Evolutionary conservation across 2,329 filamentous ascomycete species (phyloP).

Genomic region (Stagonosporopsis tanaceti): DNA sequence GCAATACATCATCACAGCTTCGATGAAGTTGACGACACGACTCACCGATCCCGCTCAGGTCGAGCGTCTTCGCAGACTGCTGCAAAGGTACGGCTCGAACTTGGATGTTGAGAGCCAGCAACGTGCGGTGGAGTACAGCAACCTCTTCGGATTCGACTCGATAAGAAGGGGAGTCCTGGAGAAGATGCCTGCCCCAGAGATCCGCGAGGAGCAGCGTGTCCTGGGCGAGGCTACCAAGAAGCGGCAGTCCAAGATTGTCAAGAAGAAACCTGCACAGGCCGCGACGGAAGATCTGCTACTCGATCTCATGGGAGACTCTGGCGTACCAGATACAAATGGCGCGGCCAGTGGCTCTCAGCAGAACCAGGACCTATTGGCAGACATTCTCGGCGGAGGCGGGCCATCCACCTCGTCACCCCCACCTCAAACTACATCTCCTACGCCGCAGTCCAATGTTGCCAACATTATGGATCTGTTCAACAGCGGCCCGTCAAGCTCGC

Average conservation of each 20-base stretch:
- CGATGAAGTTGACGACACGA: constrained; percentile 93
- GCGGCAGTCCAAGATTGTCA: constrained; percentile 62
- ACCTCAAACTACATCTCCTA: constrained; percentile 50
- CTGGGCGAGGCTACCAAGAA: constrained; percentile 76
- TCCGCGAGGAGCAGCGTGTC: constrained; percentile 92
- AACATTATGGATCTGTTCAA: constrained; percentile 92
- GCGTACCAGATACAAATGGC: constrained; percentile 63
- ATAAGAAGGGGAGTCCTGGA: constrained; percentile 90
- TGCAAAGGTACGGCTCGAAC: constrained; percentile 81
- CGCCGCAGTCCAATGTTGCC: constrained; percentile 52
- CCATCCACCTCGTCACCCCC: constrained; percentile 56
- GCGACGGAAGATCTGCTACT: constrained; percentile 90
- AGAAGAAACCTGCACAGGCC: constrained; percentile 78
- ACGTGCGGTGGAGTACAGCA: constrained; percentile 91
- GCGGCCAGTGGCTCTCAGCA: constrained; percentile 65
- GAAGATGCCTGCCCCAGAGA: constrained; percentile 97
- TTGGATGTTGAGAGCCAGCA: constrained; percentile 96
- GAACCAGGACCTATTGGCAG: constrained; percentile 86
- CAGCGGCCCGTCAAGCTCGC: constrained; percentile 53
- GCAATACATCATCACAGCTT: constrained; percentile 93
- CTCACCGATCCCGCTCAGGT: constrained; percentile 85
- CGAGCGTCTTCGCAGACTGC: constrained; percentile 80
- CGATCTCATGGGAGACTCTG: constrained; percentile 88
- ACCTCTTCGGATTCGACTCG: constrained; percentile 89
- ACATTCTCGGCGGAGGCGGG: constrained; percentile 82